phyloP scores from a whole-genome alignment of 805 yeast genomes.

The Naumovozyma dairenensis region DNA sequence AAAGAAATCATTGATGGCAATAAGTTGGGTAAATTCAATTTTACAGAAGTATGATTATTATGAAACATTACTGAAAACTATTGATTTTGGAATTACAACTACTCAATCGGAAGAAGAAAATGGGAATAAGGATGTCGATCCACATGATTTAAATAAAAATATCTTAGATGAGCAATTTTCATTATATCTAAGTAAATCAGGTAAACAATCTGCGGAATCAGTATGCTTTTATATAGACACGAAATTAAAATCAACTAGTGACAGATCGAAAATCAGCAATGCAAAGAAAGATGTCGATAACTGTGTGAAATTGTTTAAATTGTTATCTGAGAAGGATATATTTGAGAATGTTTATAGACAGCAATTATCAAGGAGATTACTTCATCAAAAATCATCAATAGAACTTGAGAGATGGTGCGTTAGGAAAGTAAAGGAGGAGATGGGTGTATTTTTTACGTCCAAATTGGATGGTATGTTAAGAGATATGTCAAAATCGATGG shows the following conservation, averaged over 20 bases:
- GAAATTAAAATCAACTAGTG: constrained; percentile 40
- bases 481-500: constrained; percentile 57
- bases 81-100: constrained; percentile 42
- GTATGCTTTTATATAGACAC: constrained; percentile 51
- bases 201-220: constrained; percentile 39
- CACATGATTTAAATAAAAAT: neutral
- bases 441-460: constrained; percentile 70
- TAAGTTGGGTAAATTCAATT: constrained; percentile 56
- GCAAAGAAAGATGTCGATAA: constrained; percentile 37
- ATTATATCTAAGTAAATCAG: constrained; percentile 29
- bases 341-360: constrained; percentile 79
- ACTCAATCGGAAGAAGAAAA: neutral
- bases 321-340: constrained; percentile 70
- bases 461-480: constrained; percentile 80
- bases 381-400: constrained; percentile 38
- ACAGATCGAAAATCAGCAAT: constrained; percentile 29
- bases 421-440: constrained; percentile 57
- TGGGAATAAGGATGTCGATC: constrained; percentile 24
- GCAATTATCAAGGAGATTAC: constrained; percentile 73
- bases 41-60: constrained; percentile 43
- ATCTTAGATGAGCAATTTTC: neutral
- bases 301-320: constrained; percentile 54
- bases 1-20: constrained; percentile 42
- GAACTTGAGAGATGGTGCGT: constrained; percentile 67
- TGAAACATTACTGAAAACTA: constrained; percentile 35